These are phyloP conservation scores for Bremia lactucae DNA, from an alignment of 352 stramenopile species.

Conservation along the genomic window DNA sequence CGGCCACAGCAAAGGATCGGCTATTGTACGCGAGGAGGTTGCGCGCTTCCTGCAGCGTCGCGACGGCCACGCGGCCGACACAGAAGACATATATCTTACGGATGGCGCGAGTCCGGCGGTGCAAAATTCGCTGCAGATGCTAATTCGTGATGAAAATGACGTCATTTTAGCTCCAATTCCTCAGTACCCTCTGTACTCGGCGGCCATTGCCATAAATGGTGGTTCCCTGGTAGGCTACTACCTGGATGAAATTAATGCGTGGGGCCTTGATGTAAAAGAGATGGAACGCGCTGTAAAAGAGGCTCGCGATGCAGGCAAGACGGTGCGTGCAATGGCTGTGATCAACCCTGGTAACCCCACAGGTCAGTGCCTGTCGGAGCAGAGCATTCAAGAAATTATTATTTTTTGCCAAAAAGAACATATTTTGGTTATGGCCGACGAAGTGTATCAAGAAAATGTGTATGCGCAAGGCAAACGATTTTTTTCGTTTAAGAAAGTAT, in stretches of 20 bases:
- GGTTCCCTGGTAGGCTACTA: constrained; percentile 95
- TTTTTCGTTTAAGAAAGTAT: constrained; percentile 91
- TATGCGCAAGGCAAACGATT: constrained; percentile 91
- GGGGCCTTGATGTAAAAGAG: constrained; percentile 85
- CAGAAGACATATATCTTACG: constrained; percentile 95
- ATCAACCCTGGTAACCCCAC: constrained; percentile 99
- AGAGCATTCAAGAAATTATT: constrained; percentile 93
- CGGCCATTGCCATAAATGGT: constrained; percentile 91
- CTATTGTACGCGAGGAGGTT: constrained; percentile 84
- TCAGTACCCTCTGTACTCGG: constrained; percentile 99
- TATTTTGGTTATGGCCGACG: constrained; percentile 94
- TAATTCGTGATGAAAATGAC: constrained; percentile 83
- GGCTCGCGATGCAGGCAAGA: constrained; percentile 84
- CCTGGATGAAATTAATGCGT: constrained; percentile 92
- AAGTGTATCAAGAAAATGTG: constrained; percentile 99
- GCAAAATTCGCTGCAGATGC: constrained; percentile 84
- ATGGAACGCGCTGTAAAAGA: constrained; percentile 85
- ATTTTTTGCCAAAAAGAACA: constrained; percentile 91
- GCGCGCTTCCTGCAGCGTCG: constrained; percentile 81
- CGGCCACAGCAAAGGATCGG: constrained; percentile 86
- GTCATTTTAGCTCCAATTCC: constrained; percentile 95
- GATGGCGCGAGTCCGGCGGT: constrained; percentile 94
- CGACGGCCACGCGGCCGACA: constrained; percentile 85
- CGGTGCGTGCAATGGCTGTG: constrained; percentile 91
- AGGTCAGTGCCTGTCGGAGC: constrained; percentile 73